Base-by-base conservation (phyloP, 2,329 filamentous ascomycete species). In the Colletotrichum magnum region DNA sequence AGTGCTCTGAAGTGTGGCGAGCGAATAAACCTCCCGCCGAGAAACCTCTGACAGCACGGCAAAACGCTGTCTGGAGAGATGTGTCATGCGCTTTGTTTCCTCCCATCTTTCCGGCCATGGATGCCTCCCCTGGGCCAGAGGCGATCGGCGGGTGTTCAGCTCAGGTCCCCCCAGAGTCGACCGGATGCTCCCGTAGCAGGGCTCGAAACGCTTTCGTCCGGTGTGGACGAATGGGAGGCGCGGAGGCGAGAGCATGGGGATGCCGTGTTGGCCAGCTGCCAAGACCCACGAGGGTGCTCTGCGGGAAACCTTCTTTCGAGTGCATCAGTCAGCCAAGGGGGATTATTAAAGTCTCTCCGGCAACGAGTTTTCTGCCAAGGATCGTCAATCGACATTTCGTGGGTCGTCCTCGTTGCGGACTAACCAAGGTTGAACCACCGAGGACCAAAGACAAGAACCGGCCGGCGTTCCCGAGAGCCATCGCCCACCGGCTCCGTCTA, bases 201-300 rank as follows among this genome's bases (percentile, higher is more conserved):
- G 47, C 56, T 61, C 56, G 67, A 69, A 69, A 69, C 67, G 32
- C n/a, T 41, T 21, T 54, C n/a, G 57, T 67, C 62, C 43, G 21
- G 61, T 57, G 56, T 66, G 24, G 18, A 21, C 28, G 51, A 24
- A 59, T 26, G 18, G 43, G 39, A 21, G 32, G 50, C 26, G 45
- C 21, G 24, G 13, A 18, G 3, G 26, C 21, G 24, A 6, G 12
- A 43, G 50, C 50, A 60, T 58, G 62, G 67, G 28, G n/a, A 24
- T 48, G 53, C 51, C 51, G 57, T 67, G 67, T 52, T 67, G 56
- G n/a, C 16, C 39, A 47, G 36, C 24, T 51, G 67, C 67, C 67
- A 69, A 69, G 56, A 32, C 62, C 21, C 24, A 36, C 24, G 43
- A 43, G 51, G 56, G 50, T 52, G 47, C 60, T 28, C 10, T 41